Base-by-base conservation (phyloP, 169 alveolate genomes). In the Plasmodium inui region DNA sequence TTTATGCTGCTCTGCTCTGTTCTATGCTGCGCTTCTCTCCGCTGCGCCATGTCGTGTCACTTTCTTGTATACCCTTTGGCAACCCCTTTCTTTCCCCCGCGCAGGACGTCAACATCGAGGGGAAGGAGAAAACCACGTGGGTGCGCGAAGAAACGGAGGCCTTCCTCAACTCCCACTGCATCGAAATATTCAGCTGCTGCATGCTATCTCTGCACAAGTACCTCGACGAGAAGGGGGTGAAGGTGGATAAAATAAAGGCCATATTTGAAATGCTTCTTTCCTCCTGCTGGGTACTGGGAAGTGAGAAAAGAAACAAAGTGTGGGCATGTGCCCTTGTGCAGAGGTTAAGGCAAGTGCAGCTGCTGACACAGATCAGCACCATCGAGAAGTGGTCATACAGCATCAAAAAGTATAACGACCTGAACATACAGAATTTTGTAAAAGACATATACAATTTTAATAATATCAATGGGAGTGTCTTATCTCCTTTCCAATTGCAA, bases 241-340 rank as follows among this genome's bases (percentile, higher is more conserved):
- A 85, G 61, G 67, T 85, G 61, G 39, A 32, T 85, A 85, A 85
- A 46, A 74, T 85, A 74, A 85, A 76, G 30, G 37, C 41, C n/a
- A 85, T 85, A 19, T 85, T 85, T 30, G 93, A 85, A 73, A 74
- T 74, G 85, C 34, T 85, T 7, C 14, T 85, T 37, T 85, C 93
- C 34, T 85, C 93, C 6, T 85, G 93, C 55, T 85, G 93, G 93
- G 93, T 85, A 6, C 34, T 85, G 22, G 93, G 93, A 85, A 85
- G 74, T 32, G 93, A 85, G 44, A 85, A 85, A 34, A 85, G 46
- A 74, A 85, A 85, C 74, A 85, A 76, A 85, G 70, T 85, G 26
- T 85, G 93, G 93, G 93, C 79, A 14, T 73, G 85, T 26, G 93
- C 93, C 12, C 79, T 85, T 9, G 79, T 85, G 61, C 93, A 85